Evolutionary conservation across 257 asterid genomes (phyloP), one percentile per base, ranked within the genome.

Genomic region (Penstemon newberryi): DNA sequence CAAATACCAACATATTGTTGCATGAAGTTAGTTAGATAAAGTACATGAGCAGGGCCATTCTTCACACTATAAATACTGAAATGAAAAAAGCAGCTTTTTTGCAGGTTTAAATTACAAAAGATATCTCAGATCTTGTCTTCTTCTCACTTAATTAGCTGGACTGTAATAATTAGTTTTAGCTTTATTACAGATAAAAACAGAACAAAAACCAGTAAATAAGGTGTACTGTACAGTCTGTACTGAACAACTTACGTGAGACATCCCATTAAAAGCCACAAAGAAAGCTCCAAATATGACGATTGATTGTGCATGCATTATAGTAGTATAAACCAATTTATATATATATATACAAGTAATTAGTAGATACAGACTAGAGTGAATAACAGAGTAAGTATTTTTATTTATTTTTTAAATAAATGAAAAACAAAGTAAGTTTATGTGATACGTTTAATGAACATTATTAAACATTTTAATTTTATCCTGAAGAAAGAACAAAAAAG

Each of bases 111-210:
- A 25, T 25, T 25, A 25, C 33, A 25, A 25, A 25, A 25, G 33
- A 25, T 0, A 25, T 25, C 33, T 38, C 25, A 47, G 25, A 42
- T 55, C 39, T n/a, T 40, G 70, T 75, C 61, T n/a, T 11, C 11
- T 65, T 54, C 55, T 71, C 19, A 49, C 66, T 44, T 33, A 25
- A 25, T 25, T 25, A 70, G 63, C 55, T 67, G 69, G 4, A 66
- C n/a, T 60, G 74, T 43, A 77, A 81, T 81, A 74, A 81, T 81
- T 81, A 38, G 67, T 70, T 73, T 73, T 11, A 70, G 65, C 62
- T 25, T 76, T 60, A 70, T 66, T 66, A 60, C 45, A 66, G 46
- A 70, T 57, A 73, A 53, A 79, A 68, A 40, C 54, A 69, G 56
- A 25, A 25, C 33, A 25, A 25, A 25, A 53, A 56, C 76, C 66